Percentiles rank a stretch among this genome's conserved stretches.
phyloP scores from a whole-genome alignment of 371 early-diverging fungal genomes.

The Mortierella sp. region DNA sequence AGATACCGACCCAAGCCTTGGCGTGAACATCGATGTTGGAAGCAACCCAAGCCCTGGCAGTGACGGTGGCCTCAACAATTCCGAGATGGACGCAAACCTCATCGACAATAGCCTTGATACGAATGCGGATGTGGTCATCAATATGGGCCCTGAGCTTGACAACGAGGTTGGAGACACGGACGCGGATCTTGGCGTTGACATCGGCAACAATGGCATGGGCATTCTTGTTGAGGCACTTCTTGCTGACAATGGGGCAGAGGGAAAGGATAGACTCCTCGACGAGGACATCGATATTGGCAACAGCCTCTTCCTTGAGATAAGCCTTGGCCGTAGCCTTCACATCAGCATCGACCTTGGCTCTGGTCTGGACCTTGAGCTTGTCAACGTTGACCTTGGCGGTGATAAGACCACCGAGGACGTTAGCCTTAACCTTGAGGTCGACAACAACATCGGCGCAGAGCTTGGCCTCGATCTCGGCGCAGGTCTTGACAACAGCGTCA shows the following conservation, averaged over 20 bases:
- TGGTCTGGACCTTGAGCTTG: background rate
- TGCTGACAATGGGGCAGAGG: constrained; percentile 6
- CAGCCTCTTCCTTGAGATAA: background rate
- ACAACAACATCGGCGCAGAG: constrained; percentile 24
- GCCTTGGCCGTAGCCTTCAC: constrained; percentile 22
- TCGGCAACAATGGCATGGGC: constrained; percentile 16
- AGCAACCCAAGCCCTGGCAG: constrained; percentile 6
- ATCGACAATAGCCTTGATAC: constrained; percentile 13
- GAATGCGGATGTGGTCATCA: constrained; percentile 7
- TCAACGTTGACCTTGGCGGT: constrained; percentile 2
- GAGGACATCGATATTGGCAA: background rate
- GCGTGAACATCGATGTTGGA: constrained; percentile 18
- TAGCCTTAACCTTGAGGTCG: constrained; percentile 11
- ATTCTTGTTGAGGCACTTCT: constrained; percentile 9
- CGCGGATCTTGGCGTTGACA: constrained; percentile 11
- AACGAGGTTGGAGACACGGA: background rate
- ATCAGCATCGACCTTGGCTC: constrained; percentile 1
- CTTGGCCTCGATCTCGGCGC: constrained; percentile 8
- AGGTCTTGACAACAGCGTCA: constrained; percentile 8
- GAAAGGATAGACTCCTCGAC: constrained; percentile 5
- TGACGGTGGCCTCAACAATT: constrained; percentile 7
- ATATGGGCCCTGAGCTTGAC: constrained; percentile 7
- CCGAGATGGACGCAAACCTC: constrained; percentile 10
- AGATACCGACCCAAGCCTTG: constrained; percentile 9
- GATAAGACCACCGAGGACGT: constrained; percentile 19